Evolutionary conservation across 2,329 filamentous ascomycete species (phyloP).

Genomic region (Trichoderma sp.): DNA sequence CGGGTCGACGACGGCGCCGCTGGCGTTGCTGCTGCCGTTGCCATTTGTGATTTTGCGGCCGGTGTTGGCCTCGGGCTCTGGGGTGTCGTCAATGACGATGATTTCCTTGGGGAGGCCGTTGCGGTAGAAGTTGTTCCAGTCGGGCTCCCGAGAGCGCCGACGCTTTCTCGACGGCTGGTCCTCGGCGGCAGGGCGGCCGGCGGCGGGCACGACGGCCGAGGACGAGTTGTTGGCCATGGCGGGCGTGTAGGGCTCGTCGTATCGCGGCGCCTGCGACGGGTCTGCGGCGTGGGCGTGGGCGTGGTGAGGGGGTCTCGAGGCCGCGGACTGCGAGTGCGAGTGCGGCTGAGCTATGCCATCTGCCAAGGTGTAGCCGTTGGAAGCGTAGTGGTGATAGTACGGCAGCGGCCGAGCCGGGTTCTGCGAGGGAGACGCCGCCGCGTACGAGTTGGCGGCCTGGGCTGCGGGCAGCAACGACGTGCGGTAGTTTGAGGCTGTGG

Average conservation of each 20-base stretch:
- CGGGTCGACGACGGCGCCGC: constrained; percentile 30
- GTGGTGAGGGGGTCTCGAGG: constrained; percentile 37
- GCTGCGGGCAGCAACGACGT: constrained; percentile 27
- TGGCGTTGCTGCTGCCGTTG: not conserved
- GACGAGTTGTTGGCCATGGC: constrained; percentile 30
- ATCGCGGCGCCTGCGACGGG: constrained; percentile 33
- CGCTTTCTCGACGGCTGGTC: constrained; percentile 49
- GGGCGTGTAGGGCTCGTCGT: constrained; percentile 28
- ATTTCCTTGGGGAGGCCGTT: constrained; percentile 83
- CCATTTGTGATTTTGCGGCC: constrained; percentile 43
- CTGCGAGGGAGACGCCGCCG: constrained; percentile 33
- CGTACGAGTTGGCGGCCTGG: not conserved
- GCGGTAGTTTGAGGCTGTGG: constrained; percentile 38
- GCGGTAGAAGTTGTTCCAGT: constrained; percentile 81
- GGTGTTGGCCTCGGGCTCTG: constrained; percentile 55
- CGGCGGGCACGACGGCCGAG: constrained; percentile 32
- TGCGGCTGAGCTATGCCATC: constrained; percentile 39
- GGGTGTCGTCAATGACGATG: constrained; percentile 79
- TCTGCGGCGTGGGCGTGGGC: constrained; percentile 25
- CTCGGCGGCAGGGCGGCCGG: constrained; percentile 30
- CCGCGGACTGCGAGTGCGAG: constrained; percentile 36
- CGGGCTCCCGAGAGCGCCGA: constrained; percentile 63
- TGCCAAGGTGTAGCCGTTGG: constrained; percentile 36
- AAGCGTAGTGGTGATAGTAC: constrained; percentile 34
- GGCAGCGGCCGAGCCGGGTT: constrained; percentile 32